Conservation (phyloP, 208 protist species). For the Giardia muris region DNA sequence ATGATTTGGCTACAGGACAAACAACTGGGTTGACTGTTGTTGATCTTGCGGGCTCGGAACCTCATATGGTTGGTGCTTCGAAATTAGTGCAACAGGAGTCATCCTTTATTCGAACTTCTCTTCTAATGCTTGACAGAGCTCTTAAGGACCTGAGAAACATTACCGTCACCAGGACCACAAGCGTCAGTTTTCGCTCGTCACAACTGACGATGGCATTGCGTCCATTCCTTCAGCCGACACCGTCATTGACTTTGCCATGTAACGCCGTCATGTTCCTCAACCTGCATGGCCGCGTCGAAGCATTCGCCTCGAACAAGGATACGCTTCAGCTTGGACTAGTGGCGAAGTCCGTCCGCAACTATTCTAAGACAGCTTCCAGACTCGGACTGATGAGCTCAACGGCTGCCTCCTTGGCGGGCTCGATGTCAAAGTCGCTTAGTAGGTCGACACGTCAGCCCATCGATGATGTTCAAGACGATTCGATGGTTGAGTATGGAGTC, state of each 20-base stretch:
- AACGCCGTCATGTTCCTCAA: constrained; percentile 12
- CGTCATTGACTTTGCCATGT: neutral
- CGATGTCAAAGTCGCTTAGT: neutral
- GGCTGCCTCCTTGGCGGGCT: neutral
- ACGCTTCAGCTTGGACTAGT: constrained; percentile 6
- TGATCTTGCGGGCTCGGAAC: neutral
- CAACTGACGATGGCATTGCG: constrained; percentile 11
- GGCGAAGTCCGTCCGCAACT: neutral
- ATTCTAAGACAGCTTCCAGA: neutral
- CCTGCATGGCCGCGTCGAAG: neutral
- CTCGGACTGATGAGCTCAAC: neutral
- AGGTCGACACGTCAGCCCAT: neutral
- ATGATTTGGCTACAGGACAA: neutral
- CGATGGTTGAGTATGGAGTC: neutral
- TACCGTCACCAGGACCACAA: neutral
- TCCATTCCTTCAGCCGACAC: neutral
- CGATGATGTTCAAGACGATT: neutral
- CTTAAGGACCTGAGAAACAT: constrained; percentile 5
- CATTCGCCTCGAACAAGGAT: neutral
- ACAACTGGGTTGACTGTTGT: neutral
- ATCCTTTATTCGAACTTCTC: constrained; percentile 2
- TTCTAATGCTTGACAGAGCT: constrained; percentile 7
- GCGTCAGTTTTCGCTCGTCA: neutral
- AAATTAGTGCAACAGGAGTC: constrained; percentile 8
- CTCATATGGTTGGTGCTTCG: neutral